phyloP scores from a whole-genome alignment of 2,329 filamentous ascomycete genomes.

The Corniculantispora saksenae region DNA sequence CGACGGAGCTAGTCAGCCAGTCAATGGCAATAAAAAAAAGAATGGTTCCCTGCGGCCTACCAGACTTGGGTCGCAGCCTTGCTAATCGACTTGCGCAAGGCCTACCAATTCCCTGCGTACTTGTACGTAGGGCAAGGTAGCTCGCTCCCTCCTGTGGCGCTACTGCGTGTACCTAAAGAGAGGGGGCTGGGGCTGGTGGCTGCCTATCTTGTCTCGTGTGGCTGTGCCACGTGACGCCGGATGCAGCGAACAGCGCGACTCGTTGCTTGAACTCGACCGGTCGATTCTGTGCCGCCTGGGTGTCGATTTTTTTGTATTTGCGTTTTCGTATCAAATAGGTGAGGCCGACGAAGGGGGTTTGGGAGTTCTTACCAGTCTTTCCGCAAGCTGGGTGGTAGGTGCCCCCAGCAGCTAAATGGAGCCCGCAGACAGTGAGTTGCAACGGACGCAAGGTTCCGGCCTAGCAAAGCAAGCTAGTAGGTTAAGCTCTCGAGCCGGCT shows the following conservation, averaged over 20 bases:
- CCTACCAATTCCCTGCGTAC: neutral
- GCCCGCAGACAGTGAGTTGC: neutral
- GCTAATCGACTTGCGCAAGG: slow-evolving; percentile 1
- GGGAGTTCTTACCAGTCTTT: neutral
- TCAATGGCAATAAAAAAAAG: slow-evolving; percentile 4
- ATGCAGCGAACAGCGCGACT: slow-evolving; percentile 1
- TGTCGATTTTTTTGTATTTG: neutral
- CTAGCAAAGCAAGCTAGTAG: neutral
- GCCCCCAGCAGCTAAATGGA: neutral
- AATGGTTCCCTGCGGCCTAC: neutral
- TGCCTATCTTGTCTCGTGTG: slow-evolving; percentile 13
- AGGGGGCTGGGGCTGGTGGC: slow-evolving; percentile 1
- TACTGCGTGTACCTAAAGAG: neutral
- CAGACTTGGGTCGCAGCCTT: slow-evolving; percentile 3
- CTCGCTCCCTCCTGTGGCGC: neutral
- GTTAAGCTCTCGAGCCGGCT: neutral
- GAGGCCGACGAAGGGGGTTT: neutral
- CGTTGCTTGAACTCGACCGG: neutral
- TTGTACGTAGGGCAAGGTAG: too few species aligned
- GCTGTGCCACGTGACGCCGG: slow-evolving; percentile 13
- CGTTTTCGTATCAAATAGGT: neutral
- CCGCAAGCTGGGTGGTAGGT: neutral
- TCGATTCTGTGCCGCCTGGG: neutral
- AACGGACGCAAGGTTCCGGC: neutral
- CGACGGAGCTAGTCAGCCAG: slow-evolving; percentile 2